phyloP scores from a whole-genome alignment of 345 rosid genomes.

The Kernera saxatilis region DNA sequence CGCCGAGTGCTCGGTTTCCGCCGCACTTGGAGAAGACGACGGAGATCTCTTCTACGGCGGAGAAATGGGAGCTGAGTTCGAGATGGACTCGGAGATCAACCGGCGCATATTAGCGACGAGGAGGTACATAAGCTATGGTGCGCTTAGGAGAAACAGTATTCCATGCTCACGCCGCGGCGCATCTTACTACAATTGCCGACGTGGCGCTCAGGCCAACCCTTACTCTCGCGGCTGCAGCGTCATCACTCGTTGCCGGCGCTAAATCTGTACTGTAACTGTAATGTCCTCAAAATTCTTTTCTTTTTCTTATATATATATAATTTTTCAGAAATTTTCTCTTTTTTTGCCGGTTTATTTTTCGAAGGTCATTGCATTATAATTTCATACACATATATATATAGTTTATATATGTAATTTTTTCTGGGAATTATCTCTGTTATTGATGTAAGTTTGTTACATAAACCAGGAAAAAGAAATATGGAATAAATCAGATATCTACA shows the following conservation, averaged over 20 bases:
- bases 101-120: slow-evolving; percentile 67
- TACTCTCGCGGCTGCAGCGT: slow-evolving; percentile 75
- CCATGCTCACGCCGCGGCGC: slow-evolving; percentile 93
- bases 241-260: slow-evolving; percentile 78
- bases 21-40: background rate
- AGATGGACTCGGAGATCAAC: slow-evolving; percentile 66
- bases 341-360: background rate
- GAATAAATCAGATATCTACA: background rate
- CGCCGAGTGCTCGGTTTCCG: slow-evolving; percentile 51
- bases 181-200: slow-evolving; percentile 79
- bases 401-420: slow-evolving; percentile 9
- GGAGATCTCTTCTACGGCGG: slow-evolving; percentile 30
- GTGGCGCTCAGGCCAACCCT: slow-evolving; percentile 76
- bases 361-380: background rate
- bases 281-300: slow-evolving; percentile 2
- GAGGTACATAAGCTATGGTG: slow-evolving; percentile 85
- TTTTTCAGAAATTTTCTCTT: background rate
- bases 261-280: background rate
- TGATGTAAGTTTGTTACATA: slow-evolving; percentile 19
- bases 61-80: slow-evolving; percentile 46
- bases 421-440: background rate
- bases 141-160: slow-evolving; percentile 67
- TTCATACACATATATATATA: background rate
- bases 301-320: background rate
- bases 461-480: background rate